These are phyloP conservation scores for Panicum virgatum DNA, from an alignment of 202 grass and related monocot species.

Conservation along the genomic window DNA sequence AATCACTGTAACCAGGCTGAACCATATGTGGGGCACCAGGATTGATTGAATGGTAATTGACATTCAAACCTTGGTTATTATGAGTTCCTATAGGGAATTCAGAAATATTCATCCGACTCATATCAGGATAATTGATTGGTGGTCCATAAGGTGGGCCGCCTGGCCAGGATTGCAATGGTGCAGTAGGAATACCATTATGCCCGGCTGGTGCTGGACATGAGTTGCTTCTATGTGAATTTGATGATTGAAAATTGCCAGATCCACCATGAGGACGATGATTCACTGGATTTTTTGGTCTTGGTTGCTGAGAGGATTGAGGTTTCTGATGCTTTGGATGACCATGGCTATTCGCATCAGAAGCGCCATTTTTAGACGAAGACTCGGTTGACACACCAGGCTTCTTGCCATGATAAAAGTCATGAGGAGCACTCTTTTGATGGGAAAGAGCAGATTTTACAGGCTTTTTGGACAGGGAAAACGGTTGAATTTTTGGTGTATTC, in stretches of 20 bases:
- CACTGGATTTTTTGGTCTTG: constrained; percentile 45
- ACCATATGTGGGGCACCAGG: constrained; percentile 48
- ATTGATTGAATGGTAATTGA: constrained; percentile 56
- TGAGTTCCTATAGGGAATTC: constrained; percentile 55
- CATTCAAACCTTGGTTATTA: constrained; percentile 52
- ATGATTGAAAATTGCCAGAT: no score
- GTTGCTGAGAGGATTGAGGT: constrained; percentile 42
- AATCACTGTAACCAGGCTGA: constrained; percentile 52
- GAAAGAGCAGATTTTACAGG: constrained; percentile 45
- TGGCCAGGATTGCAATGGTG: constrained; percentile 58
- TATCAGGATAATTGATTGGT: constrained; percentile 53
- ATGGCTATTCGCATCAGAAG: constrained; percentile 42
- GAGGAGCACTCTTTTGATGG: constrained; percentile 50
- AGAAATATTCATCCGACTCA: constrained; percentile 50
- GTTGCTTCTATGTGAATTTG: constrained; percentile 61
- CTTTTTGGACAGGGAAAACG: constrained; percentile 44
- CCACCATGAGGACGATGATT: constrained; percentile 40
- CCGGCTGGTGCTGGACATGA: constrained; percentile 54
- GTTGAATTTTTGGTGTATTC: constrained; percentile 38
- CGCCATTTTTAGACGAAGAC: constrained; percentile 43
- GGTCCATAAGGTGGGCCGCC: constrained; percentile 40
- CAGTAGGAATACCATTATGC: constrained; percentile 40
- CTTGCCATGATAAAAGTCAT: constrained; percentile 53
- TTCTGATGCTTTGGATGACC: constrained; percentile 54
- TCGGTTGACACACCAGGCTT: constrained; percentile 45